Conservation (phyloP, 169 alveolate genomes). For the Miamiensis avidus region DNA sequence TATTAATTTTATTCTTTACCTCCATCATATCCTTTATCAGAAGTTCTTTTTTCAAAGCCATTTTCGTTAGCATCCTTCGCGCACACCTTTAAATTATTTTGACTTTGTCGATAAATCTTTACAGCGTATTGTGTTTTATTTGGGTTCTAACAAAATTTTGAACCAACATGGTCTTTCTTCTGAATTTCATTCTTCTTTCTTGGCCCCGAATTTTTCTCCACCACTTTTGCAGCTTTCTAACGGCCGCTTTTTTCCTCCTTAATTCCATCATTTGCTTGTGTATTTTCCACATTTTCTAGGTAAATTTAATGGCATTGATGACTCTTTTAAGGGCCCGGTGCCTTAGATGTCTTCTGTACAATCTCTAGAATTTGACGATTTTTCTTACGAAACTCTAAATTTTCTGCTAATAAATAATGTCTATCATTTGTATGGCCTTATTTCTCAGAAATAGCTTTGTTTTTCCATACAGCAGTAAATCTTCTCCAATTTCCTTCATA, state of each 20-base stretch:
- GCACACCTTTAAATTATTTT: neutral
- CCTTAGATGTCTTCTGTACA: neutral
- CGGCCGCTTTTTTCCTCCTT: neutral
- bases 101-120: neutral
- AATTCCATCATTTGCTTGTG: no score
- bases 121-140: no score
- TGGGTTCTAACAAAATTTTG: neutral
- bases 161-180: neutral
- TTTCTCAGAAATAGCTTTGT: neutral
- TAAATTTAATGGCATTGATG: neutral
- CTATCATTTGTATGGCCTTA: neutral
- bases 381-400: no score
- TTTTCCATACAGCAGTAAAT: neutral
- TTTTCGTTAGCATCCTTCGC: neutral
- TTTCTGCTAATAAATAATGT: no score
- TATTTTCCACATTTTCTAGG: neutral
- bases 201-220: neutral
- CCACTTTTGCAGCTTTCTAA: neutral
- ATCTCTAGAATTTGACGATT: neutral
- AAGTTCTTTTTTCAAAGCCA: neutral
- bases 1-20: neutral
- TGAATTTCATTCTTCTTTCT: neutral
- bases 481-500: neutral
- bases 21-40: neutral
- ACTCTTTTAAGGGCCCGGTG: neutral